These are phyloP conservation scores for Rhynchospora tenuis DNA, from an alignment of 176 grass and related monocot species.

Conservation along the genomic window DNA sequence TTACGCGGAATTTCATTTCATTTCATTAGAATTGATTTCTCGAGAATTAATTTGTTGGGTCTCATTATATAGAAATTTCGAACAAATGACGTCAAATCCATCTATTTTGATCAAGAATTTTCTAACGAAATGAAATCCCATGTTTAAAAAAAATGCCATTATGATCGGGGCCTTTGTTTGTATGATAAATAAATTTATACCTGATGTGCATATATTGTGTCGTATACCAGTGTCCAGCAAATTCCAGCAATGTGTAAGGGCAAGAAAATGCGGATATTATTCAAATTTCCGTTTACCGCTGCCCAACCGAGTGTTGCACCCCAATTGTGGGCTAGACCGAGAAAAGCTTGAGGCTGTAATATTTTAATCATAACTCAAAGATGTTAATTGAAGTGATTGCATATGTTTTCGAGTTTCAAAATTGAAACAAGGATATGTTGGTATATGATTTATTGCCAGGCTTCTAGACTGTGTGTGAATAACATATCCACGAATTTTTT, in stretches of 20 bases:
- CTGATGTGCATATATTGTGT: slow-evolving; percentile 48
- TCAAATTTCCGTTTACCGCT: slow-evolving; percentile 28
- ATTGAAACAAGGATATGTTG: background rate
- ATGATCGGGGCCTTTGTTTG: no score
- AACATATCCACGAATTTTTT: no score
- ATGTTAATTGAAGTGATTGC: background rate
- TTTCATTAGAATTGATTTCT: no score
- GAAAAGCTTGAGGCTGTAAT: slow-evolving; percentile 37
- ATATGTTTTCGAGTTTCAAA: background rate
- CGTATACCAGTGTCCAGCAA: slow-evolving; percentile 45
- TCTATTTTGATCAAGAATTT: no score
- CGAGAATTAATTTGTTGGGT: no score
- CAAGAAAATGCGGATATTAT: slow-evolving; percentile 23
- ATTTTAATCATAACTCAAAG: background rate
- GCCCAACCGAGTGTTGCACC: slow-evolving; percentile 36
- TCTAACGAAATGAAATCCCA: no score
- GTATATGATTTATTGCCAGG: background rate
- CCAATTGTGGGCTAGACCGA: slow-evolving; percentile 36
- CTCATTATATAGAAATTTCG: no score
- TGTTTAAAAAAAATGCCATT: no score
- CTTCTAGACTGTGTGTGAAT: background rate
- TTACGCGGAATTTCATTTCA: no score
- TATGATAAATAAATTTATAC: background rate
- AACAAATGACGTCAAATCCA: no score
- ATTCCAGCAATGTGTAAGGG: slow-evolving; percentile 30